Percentiles rank a stretch among this genome's conserved stretches.
These are phyloP conservation scores for Murraya koenigii DNA, from an alignment of 345 rosid species.

Conservation along the genomic window DNA sequence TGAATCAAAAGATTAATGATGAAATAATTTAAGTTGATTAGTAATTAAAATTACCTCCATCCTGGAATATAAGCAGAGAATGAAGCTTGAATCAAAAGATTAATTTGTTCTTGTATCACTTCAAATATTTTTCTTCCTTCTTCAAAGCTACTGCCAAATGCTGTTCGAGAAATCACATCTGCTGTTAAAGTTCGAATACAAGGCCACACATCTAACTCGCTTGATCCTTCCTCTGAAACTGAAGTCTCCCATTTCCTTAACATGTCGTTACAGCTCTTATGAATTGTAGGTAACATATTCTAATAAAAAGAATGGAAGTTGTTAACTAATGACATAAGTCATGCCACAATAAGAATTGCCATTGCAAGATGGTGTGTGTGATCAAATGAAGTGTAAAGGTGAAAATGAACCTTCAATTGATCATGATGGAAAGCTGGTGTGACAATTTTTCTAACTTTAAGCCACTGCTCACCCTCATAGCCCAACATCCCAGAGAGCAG, in stretches of 20 bases:
- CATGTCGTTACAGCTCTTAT: slow-evolving; percentile 27
- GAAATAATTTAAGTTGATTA: neutral
- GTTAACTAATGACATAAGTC: neutral
- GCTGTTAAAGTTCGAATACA: slow-evolving; percentile 34
- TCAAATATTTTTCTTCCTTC: slow-evolving; percentile 45
- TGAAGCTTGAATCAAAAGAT: neutral
- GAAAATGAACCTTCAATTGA: neutral
- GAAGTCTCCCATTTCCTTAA: slow-evolving; percentile 32
- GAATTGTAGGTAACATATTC: slow-evolving; percentile 30
- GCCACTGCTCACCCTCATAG: slow-evolving; percentile 10
- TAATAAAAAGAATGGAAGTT: neutral
- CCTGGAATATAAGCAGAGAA: slow-evolving; percentile 33
- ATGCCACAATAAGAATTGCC: too few relatives aligned
- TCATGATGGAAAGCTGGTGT: slow-evolving; percentile 3
- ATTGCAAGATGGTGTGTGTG: too few relatives aligned
- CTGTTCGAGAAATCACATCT: slow-evolving; percentile 46
- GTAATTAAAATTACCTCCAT: slow-evolving; percentile 37
- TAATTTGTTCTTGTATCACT: slow-evolving; percentile 24
- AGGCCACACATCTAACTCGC: slow-evolving; percentile 43
- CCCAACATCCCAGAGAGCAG: neutral
- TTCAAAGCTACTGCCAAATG: slow-evolving; percentile 48
- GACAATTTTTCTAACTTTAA: slow-evolving; percentile 9
- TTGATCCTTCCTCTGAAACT: neutral
- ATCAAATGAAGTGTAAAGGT: too few relatives aligned
- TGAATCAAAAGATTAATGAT: too few relatives aligned